Percentiles rank a stretch among this genome's conserved stretches.
Evolutionary conservation across 108 stramenopile genomes (phyloP).

Genomic region (Skeletonema marinoi): DNA sequence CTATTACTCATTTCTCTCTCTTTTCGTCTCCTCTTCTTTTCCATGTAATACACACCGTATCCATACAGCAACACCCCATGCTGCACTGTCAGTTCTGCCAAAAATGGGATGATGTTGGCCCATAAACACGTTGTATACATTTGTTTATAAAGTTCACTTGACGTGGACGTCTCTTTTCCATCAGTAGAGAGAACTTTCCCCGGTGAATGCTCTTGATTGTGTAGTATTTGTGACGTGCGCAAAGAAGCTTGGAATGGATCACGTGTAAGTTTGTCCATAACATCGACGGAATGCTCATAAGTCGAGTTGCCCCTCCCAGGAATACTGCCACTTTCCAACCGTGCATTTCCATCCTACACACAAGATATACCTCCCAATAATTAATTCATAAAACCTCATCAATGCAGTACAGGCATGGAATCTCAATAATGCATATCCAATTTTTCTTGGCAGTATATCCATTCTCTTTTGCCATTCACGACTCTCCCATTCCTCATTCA

Average conservation of each 20-base stretch:
- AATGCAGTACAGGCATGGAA: slow-evolving; percentile 47
- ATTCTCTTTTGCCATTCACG: slow-evolving; percentile 41
- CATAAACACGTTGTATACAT: slow-evolving; percentile 55
- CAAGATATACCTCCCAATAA: slow-evolving; percentile 33
- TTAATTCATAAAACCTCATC: slow-evolving; percentile 49
- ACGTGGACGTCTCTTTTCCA: slow-evolving; percentile 40
- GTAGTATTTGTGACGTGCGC: slow-evolving; percentile 41
- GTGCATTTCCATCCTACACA: slow-evolving; percentile 25
- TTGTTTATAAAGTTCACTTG: slow-evolving; percentile 28
- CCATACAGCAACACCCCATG: slow-evolving; percentile 46
- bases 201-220: slow-evolving; percentile 31
- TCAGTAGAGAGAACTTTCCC: slow-evolving; percentile 42
- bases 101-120: slow-evolving; percentile 52
- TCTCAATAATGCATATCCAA: slow-evolving; percentile 28
- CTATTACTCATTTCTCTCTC: slow-evolving; percentile 1
- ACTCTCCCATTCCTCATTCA: slow-evolving; percentile 48
- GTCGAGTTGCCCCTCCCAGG: background rate
- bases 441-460: slow-evolving; percentile 28
- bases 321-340: background rate
- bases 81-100: slow-evolving; percentile 56
- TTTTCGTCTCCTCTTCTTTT: slow-evolving; percentile 32
- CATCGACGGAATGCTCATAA: slow-evolving; percentile 30
- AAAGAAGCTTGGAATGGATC: slow-evolving; percentile 44
- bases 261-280: slow-evolving; percentile 54
- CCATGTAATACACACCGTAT: slow-evolving; percentile 43